A percentile compares a stretch with the other conserved stretches of the same genome.
Conservation (phyloP, 1,284 basidiomycete species). For the Phlebopus sp. region DNA sequence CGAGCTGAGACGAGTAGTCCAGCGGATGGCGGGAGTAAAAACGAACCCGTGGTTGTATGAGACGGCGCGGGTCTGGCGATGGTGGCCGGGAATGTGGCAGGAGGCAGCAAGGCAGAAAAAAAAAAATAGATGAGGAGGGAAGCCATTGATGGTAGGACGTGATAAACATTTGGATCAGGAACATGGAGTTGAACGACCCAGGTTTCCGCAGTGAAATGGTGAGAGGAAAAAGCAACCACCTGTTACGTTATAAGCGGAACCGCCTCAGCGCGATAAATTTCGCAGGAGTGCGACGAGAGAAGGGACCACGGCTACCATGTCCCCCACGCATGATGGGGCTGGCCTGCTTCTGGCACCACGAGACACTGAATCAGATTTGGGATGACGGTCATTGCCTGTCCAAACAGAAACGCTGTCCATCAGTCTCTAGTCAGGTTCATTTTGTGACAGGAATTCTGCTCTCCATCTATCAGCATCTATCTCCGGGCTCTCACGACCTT, state of each 20-base stretch:
- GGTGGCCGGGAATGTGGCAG: slow-evolving; percentile 14
- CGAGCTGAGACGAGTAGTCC: slow-evolving; percentile 7
- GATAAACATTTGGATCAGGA: slow-evolving; percentile 18
- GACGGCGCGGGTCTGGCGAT: slow-evolving; percentile 24
- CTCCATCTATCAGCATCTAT: not conserved
- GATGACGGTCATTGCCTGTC: not conserved
- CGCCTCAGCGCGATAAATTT: slow-evolving; percentile 15
- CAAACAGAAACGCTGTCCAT: not conserved
- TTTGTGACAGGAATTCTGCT: not conserved
- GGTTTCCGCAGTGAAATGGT: slow-evolving; percentile 20
- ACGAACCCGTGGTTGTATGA: slow-evolving; percentile 27
- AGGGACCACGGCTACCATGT: not conserved
- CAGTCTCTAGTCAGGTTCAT: not conserved
- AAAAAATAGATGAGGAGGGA: slow-evolving; percentile 11
- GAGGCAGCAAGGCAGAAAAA: slow-evolving; percentile 15
- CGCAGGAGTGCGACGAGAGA: not conserved
- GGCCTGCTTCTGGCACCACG: slow-evolving; percentile 2
- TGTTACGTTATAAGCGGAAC: slow-evolving; percentile 31
- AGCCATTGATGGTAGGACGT: slow-evolving; percentile 18
- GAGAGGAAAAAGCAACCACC: slow-evolving; percentile 20
- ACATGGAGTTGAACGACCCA: slow-evolving; percentile 15
- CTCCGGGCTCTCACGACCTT: slow-evolving; percentile 11
- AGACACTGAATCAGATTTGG: not conserved
- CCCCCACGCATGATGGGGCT: not conserved
- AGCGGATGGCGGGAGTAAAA: slow-evolving; percentile 5